Percentiles rank a stretch among this genome's conserved stretches.
Evolutionary conservation across 768 basidiomycete genomes (phyloP).

Genomic region (Kwoniella dendrophila): DNA sequence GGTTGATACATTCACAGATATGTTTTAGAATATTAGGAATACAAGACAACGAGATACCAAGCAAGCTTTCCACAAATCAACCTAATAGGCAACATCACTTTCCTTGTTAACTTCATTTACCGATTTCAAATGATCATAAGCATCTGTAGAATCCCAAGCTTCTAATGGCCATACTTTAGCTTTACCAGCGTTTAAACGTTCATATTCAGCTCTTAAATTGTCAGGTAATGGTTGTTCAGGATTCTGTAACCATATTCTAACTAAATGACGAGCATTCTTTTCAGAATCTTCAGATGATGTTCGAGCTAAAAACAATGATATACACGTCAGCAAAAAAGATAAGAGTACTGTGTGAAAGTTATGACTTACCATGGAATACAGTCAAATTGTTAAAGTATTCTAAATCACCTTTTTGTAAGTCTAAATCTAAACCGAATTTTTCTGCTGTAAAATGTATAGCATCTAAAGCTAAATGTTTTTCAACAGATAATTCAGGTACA

Average conservation of each 20-base stretch:
- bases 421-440: constrained; percentile 31
- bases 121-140: no score
- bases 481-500: constrained; percentile 21
- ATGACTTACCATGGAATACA: constrained; percentile 28
- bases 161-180: constrained; percentile 27
- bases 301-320: constrained; percentile 17
- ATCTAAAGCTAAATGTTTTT: constrained; percentile 37
- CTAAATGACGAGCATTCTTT: constrained; percentile 25
- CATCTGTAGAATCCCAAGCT: constrained; percentile 25
- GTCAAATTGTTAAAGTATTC: constrained; percentile 40
- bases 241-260: constrained; percentile 30
- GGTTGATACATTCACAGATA: no score
- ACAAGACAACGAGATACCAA: no score
- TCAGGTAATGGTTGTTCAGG: constrained; percentile 24
- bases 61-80: no score
- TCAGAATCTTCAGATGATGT: constrained; percentile 31
- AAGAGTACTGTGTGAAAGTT: neutral
- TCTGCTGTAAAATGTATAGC: constrained; percentile 39
- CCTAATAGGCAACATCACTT: no score
- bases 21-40: no score
- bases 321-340: no score
- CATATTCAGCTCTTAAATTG: neutral
- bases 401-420: constrained; percentile 35
- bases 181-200: neutral
- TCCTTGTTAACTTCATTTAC: no score